phyloP scores from a whole-genome alignment of 495 filamentous ascomycete species.

The Choiromyces venosus region DNA sequence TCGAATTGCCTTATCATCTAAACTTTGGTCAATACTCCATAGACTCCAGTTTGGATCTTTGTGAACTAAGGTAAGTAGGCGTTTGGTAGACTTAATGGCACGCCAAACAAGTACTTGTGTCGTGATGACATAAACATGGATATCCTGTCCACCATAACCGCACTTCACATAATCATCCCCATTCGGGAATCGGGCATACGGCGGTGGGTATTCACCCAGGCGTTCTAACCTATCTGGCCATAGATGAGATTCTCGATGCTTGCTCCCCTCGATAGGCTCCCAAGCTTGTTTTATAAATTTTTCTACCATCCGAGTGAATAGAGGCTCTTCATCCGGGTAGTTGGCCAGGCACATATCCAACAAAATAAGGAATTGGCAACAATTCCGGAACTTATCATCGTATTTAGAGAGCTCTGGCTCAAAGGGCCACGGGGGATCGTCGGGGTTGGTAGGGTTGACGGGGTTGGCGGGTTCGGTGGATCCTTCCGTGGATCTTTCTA shows the following conservation, averaged over 20 bases:
- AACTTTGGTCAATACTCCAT: background rate
- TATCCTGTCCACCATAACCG: background rate
- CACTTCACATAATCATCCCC: background rate
- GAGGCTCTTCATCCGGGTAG: background rate
- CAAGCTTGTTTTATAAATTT: background rate
- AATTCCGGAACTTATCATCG: background rate
- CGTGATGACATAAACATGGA: background rate
- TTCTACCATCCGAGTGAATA: background rate
- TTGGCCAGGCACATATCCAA: background rate
- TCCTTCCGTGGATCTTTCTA: too few relatives aligned
- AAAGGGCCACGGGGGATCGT: background rate
- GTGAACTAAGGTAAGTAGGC: background rate
- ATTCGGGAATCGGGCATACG: background rate
- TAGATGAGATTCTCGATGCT: background rate
- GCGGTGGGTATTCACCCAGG: background rate
- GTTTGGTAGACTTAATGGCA: background rate
- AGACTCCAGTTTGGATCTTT: background rate
- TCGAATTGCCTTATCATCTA: background rate
- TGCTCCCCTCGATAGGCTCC: background rate
- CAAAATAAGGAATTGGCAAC: background rate
- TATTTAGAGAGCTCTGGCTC: background rate
- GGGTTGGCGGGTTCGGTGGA: too few relatives aligned
- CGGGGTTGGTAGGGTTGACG: too few relatives aligned
- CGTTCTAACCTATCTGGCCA: background rate
- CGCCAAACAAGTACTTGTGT: background rate